Percentiles rank a stretch among this genome's conserved stretches.
Conservation (phyloP, 768 basidiomycete genomes). For the Lactarius deliciosus region DNA sequence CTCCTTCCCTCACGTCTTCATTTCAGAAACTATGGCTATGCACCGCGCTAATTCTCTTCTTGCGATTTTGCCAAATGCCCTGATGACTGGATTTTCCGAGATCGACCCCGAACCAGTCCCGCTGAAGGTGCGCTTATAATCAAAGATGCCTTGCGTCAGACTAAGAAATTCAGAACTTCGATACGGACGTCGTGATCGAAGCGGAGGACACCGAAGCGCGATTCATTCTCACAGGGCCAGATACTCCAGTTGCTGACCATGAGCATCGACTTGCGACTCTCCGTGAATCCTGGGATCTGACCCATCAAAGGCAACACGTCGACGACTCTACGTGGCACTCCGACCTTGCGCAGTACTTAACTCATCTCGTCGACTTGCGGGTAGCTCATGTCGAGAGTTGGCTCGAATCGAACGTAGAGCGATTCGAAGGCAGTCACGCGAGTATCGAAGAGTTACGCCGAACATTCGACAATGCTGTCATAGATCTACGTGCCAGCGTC, state of each 20-base stretch:
- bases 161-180: slow-evolving; percentile 44
- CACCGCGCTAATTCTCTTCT: slow-evolving; percentile 43
- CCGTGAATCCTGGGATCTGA: slow-evolving; percentile 37
- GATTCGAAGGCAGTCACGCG: slow-evolving; percentile 46
- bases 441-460: slow-evolving; percentile 49
- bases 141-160: background rate
- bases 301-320: slow-evolving; percentile 36
- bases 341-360: slow-evolving; percentile 41
- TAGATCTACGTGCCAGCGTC: slow-evolving; percentile 46
- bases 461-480: slow-evolving; percentile 41
- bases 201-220: slow-evolving; percentile 38
- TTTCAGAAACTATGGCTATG: slow-evolving; percentile 49
- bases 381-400: slow-evolving; percentile 49
- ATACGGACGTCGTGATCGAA: slow-evolving; percentile 40
- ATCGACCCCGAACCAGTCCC: slow-evolving; percentile 46
- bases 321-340: slow-evolving; percentile 46
- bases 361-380: slow-evolving; percentile 43
- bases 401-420: slow-evolving; percentile 47
- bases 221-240: slow-evolving; percentile 36
- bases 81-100: slow-evolving; percentile 47
- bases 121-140: slow-evolving; percentile 43
- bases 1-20: background rate
- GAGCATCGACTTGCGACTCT: slow-evolving; percentile 33
- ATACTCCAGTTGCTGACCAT: slow-evolving; percentile 27
- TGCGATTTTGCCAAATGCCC: slow-evolving; percentile 44